Conservation (phyloP, 305 asterid genomes). For the Coffea humblotiana region DNA sequence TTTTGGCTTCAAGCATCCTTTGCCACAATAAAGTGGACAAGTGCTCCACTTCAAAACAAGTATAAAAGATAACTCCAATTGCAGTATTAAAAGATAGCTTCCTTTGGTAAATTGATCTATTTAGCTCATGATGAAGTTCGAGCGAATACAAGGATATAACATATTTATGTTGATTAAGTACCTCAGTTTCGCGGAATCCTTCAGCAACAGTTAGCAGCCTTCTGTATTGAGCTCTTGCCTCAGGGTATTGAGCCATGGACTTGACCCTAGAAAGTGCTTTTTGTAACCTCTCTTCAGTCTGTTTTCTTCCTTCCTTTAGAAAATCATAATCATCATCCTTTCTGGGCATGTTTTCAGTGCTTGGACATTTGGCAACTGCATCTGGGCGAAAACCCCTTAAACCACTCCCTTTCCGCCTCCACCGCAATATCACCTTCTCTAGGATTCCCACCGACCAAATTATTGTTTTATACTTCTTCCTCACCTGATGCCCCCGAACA, state of each 20-base stretch:
- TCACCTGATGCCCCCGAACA: slow-evolving; percentile 94
- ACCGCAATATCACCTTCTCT: slow-evolving; percentile 82
- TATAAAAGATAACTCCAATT: neutral
- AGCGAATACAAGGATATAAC: neutral
- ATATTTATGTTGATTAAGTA: slow-evolving; percentile 19
- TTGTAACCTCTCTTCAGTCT: slow-evolving; percentile 81
- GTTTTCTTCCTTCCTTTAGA: slow-evolving; percentile 84
- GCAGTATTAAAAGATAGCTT: neutral
- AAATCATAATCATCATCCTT: slow-evolving; percentile 76
- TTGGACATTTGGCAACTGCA: slow-evolving; percentile 38
- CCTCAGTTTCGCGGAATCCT: slow-evolving; percentile 76
- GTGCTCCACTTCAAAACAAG: neutral
- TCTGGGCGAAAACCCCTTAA: slow-evolving; percentile 74
- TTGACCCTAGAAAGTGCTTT: slow-evolving; percentile 90
- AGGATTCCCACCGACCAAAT: slow-evolving; percentile 85
- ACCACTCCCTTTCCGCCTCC: slow-evolving; percentile 92
- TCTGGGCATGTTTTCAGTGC: slow-evolving; percentile 25
- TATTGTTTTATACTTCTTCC: slow-evolving; percentile 75
- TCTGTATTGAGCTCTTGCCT: slow-evolving; percentile 93
- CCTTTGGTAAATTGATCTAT: neutral
- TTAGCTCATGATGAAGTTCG: slow-evolving; percentile 5
- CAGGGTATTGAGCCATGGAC: slow-evolving; percentile 90
- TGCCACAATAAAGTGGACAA: neutral
- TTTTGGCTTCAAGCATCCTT: neutral
- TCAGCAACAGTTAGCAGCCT: slow-evolving; percentile 81